phyloP scores from a whole-genome alignment of 75 land plant species.

The Cupressus sempervirens region DNA sequence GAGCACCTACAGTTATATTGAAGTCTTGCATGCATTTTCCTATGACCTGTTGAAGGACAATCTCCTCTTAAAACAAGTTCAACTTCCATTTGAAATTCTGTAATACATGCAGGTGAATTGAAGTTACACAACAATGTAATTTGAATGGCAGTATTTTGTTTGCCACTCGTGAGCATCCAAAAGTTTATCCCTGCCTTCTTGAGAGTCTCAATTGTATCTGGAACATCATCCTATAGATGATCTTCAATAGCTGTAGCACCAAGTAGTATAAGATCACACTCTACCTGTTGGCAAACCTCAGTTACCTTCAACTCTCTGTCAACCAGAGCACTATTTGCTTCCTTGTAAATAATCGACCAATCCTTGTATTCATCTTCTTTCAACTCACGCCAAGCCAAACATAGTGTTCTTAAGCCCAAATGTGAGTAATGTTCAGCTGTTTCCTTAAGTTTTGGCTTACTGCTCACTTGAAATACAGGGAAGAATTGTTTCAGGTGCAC shows the following conservation, averaged over 20 bases:
- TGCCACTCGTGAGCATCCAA: conserved; percentile 99
- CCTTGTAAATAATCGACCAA: conserved; percentile 86
- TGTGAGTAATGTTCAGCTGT: conserved; percentile 91
- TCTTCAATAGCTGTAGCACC: conserved; percentile 98
- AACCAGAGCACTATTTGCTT: conserved; percentile 71
- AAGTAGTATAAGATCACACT: conserved; percentile 78
- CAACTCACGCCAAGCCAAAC: conserved; percentile 89
- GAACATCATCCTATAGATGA: conserved; percentile 97
- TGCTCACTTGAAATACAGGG: conserved; percentile 33
- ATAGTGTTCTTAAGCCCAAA: conserved; percentile 84
- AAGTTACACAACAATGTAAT: conserved; percentile 97
- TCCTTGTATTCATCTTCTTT: conserved; percentile 77
- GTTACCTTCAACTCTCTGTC: conserved; percentile 99
- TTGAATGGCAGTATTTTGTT: conserved; percentile 92
- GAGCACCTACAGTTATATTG: too few relatives aligned
- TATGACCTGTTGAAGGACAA: too few relatives aligned
- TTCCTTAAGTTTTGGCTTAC: conserved; percentile 59
- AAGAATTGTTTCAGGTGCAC: too few relatives aligned
- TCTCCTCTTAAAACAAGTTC: too few relatives aligned
- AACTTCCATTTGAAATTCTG: too few relatives aligned
- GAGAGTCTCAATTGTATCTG: conserved; percentile 88
- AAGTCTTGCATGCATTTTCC: too few relatives aligned
- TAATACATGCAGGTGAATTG: conserved; percentile 84
- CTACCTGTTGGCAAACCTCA: conserved; percentile 83
- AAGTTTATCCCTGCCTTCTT: conserved; percentile 95